These are phyloP conservation scores for Sphagnurus paluster DNA, from an alignment of 1,284 basidiomycete genomes.

Conservation along the genomic window DNA sequence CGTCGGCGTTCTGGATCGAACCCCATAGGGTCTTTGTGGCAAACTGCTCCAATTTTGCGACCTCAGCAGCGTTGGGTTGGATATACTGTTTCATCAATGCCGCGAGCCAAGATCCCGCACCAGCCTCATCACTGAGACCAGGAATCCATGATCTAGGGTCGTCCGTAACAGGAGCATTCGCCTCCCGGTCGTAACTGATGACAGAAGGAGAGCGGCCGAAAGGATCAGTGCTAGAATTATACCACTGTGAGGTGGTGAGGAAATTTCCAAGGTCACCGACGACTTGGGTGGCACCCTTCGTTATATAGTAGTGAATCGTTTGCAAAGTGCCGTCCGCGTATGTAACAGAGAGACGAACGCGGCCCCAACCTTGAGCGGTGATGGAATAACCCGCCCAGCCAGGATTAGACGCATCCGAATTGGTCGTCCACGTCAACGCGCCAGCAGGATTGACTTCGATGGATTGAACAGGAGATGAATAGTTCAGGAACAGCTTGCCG, in stretches of 20 bases:
- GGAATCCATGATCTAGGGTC: constrained; percentile 56
- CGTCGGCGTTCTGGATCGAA: constrained; percentile 51
- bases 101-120: constrained; percentile 59
- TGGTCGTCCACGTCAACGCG: constrained; percentile 47
- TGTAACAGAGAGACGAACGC: constrained; percentile 48
- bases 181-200: constrained; percentile 55
- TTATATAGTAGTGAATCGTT: constrained; percentile 56
- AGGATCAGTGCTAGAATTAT: constrained; percentile 48
- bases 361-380: constrained; percentile 48
- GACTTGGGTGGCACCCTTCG: constrained; percentile 45
- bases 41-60: constrained; percentile 53
- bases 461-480: constrained; percentile 39
- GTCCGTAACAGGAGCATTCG: constrained; percentile 48
- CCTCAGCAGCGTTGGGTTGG: constrained; percentile 52
- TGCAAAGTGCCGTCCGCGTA: constrained; percentile 53
- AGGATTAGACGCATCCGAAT: constrained; percentile 41
- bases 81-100: constrained; percentile 57
- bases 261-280: constrained; percentile 55
- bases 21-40: constrained; percentile 49
- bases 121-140: constrained; percentile 59
- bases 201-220: constrained; percentile 57
- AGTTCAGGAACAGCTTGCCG: constrained; percentile 54
- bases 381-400: constrained; percentile 53
- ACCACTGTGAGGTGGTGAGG: constrained; percentile 58
- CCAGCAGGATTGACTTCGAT: constrained; percentile 47